Percentiles rank a stretch among this genome's conserved stretches.
Evolutionary conservation across 768 basidiomycete species (phyloP).

Genomic region (Kwoniella dendrophila): DNA sequence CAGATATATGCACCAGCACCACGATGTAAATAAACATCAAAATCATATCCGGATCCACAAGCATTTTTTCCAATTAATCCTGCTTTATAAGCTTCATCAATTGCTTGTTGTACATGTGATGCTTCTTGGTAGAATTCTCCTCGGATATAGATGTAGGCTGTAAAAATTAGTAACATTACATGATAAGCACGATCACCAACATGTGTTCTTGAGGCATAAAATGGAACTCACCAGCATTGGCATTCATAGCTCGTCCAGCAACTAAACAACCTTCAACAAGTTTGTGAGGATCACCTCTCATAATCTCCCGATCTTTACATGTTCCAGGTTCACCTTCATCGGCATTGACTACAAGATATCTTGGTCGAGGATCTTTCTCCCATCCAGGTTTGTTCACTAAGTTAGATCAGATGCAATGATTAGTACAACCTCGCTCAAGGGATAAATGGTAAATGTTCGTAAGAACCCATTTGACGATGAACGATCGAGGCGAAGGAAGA

Average conservation of each 20-base stretch:
- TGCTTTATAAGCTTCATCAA: constrained; percentile 87
- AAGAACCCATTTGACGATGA: too few relatives aligned
- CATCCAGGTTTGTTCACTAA: constrained; percentile 99
- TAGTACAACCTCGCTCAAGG: too few relatives aligned
- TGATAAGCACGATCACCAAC: neutral
- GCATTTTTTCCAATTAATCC: constrained; percentile 87
- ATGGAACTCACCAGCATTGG: constrained; percentile 65
- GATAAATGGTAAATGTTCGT: too few relatives aligned
- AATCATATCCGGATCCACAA: constrained; percentile 88
- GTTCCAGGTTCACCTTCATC: constrained; percentile 99
- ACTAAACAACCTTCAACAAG: constrained; percentile 97
- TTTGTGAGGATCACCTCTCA: constrained; percentile 97
- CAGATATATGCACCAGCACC: constrained; percentile 99
- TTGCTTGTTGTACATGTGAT: constrained; percentile 88
- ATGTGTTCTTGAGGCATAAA: neutral
- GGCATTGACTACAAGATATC: constrained; percentile 96
- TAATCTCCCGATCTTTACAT: constrained; percentile 97
- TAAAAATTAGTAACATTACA: neutral
- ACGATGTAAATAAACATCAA: constrained; percentile 97
- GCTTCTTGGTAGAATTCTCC: constrained; percentile 98
- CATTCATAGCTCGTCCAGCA: constrained; percentile 96
- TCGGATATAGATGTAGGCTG: constrained; percentile 98
- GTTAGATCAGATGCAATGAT: neutral
- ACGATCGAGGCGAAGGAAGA: too few relatives aligned
- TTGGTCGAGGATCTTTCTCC: constrained; percentile 91